Evolutionary conservation across 345 rosid genomes (phyloP).

Genomic region (Syzygium grande): DNA sequence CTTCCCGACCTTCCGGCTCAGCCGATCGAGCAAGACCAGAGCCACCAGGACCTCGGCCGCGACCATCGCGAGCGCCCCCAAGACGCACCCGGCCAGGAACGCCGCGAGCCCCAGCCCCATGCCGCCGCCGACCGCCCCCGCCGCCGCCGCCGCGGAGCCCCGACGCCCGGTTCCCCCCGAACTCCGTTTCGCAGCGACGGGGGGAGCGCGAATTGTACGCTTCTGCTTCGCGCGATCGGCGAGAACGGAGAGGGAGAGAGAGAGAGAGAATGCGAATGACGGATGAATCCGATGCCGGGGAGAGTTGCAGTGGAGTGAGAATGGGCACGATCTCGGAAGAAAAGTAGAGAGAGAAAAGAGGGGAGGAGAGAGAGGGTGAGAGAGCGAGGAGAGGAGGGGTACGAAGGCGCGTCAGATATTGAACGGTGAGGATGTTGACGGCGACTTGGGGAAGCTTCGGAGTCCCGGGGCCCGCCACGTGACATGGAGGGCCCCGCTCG

Average conservation of each 20-base stretch:
- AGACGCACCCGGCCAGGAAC: slow-evolving; percentile 33
- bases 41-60: slow-evolving; percentile 20
- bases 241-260: neutral
- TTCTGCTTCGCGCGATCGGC: neutral
- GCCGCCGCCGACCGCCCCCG: neutral
- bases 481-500: neutral
- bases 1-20: slow-evolving; percentile 23
- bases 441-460: neutral
- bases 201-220: too few relatives aligned
- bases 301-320: neutral
- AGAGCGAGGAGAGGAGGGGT: neutral
- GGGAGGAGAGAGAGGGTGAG: neutral
- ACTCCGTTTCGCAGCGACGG: neutral
- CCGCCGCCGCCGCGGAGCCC: neutral
- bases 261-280: neutral
- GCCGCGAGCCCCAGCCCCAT: slow-evolving; percentile 6
- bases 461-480: neutral
- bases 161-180: neutral
- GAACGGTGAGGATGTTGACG: neutral
- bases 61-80: slow-evolving; percentile 29
- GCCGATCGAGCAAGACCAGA: slow-evolving; percentile 19
- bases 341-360: neutral
- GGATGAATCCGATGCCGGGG: neutral
- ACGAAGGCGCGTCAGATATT: neutral
- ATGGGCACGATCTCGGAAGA: neutral